Base-by-base conservation (phyloP, 2,329 filamentous ascomycete genomes). In the Fusarium virguliforme region DNA sequence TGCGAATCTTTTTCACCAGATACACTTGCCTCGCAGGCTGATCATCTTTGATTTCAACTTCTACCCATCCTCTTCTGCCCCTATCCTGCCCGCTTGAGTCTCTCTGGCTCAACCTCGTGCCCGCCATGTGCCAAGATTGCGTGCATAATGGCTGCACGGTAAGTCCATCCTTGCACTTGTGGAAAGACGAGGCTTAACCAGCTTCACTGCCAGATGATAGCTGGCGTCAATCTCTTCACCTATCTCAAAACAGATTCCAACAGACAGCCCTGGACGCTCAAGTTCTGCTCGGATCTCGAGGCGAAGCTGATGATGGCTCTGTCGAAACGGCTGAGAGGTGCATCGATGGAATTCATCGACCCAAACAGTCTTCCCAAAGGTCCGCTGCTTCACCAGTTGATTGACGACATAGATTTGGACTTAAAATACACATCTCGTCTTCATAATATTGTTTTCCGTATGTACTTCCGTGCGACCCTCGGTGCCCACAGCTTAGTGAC, bases 81-180 rank as follows among this genome's bases (percentile, higher is more conserved):
- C 43, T 8, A 30, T 48, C 24, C 15, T 30, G 15, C 41, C 9
- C 15, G n/a, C 43, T 10, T 9, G 24, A 48, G 43, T n/a, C 43
- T 10, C 8, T 15, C 24, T 30, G 10, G 43, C 43, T 13, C 43
- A 50, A 26, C 46, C 26, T 30, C 26, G 15, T 7, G n/a, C 10
- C 46, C 28, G 9, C 26, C 26, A 50, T 50, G 46, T 50, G 46
- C 15, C n/a, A 18, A 50, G 5, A 50, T 50, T 50, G 46, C 10
- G 46, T 15, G 5, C n/a, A 50, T 2, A 50, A 50, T 32, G 15
- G 46, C 26, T 9, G 26, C 46, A 10, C 28, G 26, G 46, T 50
- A 50, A 50, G 46, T 15, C 32, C 46, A 6, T 50, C n/a, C 9
- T 8, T 30, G 15, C 26, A 26, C 15, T 48, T n/a, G 43, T 50